phyloP scores from a whole-genome alignment of 345 rosid genomes.

The Aethionema arabicum region DNA sequence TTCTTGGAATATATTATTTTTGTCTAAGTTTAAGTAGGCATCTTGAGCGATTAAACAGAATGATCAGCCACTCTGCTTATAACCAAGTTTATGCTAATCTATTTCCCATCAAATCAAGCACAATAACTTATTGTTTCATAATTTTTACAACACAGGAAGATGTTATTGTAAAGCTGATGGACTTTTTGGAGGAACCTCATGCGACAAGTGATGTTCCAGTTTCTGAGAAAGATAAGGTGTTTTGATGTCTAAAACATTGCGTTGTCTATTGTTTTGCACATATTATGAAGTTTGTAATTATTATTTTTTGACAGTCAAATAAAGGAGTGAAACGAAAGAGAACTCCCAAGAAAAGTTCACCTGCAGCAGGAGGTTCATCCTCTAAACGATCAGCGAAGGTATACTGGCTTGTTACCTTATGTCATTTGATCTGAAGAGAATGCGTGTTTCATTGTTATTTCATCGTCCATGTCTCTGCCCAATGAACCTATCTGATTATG shows the following conservation, averaged over 20 bases:
- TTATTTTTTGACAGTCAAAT: slow-evolving; percentile 46
- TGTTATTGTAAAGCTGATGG: slow-evolving; percentile 58
- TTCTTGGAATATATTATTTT: slow-evolving; percentile 6
- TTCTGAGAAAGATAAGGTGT: slow-evolving; percentile 73
- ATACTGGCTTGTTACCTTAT: slow-evolving; percentile 7
- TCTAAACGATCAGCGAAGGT: slow-evolving; percentile 37
- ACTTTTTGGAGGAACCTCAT: slow-evolving; percentile 81
- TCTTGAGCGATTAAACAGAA: slow-evolving; percentile 17
- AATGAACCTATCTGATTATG: slow-evolving; percentile 12
- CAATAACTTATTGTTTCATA: slow-evolving; percentile 7
- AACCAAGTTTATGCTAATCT: slow-evolving; percentile 4
- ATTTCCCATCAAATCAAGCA: slow-evolving; percentile 2
- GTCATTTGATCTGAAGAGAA: slow-evolving; percentile 1
- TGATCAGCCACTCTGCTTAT: slow-evolving; percentile 14
- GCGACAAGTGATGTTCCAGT: slow-evolving; percentile 58
- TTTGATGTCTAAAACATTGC: background rate
- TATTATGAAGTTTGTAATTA: background rate
- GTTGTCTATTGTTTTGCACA: slow-evolving; percentile 2
- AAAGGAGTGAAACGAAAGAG: slow-evolving; percentile 77
- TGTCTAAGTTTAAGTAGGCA: slow-evolving; percentile 4
- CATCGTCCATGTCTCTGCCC: slow-evolving; percentile 2
- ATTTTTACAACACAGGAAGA: slow-evolving; percentile 60
- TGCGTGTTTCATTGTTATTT: slow-evolving; percentile 1
- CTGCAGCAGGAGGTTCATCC: slow-evolving; percentile 37
- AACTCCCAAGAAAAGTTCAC: slow-evolving; percentile 47